Conservation (phyloP, 257 asterid species). For the Jacaranda copaia region DNA sequence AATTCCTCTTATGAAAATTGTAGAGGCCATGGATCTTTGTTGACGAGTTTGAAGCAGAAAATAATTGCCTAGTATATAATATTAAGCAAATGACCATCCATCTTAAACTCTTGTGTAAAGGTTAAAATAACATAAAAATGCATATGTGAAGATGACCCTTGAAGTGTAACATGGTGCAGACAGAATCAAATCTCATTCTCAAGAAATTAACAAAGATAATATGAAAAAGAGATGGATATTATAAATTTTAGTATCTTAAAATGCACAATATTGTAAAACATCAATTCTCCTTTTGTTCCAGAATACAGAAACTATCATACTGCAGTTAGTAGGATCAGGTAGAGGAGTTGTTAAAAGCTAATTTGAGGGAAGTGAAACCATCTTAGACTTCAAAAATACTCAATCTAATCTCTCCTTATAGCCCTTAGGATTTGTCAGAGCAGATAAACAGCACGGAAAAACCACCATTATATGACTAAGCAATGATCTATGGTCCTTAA, state of each 20-base stretch:
- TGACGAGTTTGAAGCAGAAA: conserved; percentile 6
- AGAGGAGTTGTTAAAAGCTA: conserved; percentile 6
- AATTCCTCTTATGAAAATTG: conserved; percentile 9
- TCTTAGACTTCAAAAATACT: conserved; percentile 19
- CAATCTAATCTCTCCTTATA: not conserved
- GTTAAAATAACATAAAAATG: not conserved
- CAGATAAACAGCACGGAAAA: conserved; percentile 2
- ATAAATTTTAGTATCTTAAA: not conserved
- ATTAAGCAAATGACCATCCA: not conserved
- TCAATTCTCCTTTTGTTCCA: conserved; percentile 1
- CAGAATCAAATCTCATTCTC: not conserved
- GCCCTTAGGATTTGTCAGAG: not conserved
- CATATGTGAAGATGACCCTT: not conserved
- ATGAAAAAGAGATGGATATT: not conserved
- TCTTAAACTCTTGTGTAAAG: not conserved
- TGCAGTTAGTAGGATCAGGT: not conserved
- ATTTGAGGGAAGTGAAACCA: not conserved
- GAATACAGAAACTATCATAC: conserved; percentile 16
- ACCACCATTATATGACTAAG: conserved; percentile 2
- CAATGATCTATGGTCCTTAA: conserved; percentile 12
- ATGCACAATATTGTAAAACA: not conserved
- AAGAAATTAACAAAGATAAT: not conserved
- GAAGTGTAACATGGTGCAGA: not conserved
- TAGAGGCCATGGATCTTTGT: not conserved
- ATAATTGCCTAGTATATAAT: conserved; percentile 8